Conservation (phyloP, 2,329 filamentous ascomycete genomes). For the Cladosporium sp. region DNA sequence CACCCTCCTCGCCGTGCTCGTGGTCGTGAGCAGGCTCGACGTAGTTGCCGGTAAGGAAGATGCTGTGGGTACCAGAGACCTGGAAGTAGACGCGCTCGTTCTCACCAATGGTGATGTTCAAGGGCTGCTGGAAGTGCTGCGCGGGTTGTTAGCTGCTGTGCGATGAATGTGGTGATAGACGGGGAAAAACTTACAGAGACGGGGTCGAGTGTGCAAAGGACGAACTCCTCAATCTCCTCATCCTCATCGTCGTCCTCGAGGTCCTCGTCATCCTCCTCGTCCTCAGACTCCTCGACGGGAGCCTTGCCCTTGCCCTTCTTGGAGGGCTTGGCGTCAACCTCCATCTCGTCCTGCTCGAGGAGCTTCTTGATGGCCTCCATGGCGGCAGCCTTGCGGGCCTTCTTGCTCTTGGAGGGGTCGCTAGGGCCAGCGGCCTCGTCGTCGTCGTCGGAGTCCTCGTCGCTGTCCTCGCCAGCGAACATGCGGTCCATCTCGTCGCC, state of each 20-base stretch:
- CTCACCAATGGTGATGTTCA: constrained; percentile 89
- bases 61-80: constrained; percentile 82
- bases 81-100: constrained; percentile 90
- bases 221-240: constrained; percentile 78
- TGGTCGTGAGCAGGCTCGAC: constrained; percentile 68
- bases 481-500: constrained; percentile 53
- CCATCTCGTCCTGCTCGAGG: constrained; percentile 67
- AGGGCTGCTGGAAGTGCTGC: constrained; percentile 90
- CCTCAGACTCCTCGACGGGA: constrained; percentile 50
- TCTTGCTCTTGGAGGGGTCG: constrained; percentile 86
- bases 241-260: constrained; percentile 61
- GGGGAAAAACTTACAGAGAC: constrained; percentile 66
- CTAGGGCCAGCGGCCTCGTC: constrained; percentile 85
- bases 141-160: constrained; percentile 32
- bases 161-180: not conserved
- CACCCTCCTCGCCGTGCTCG: constrained; percentile 60
- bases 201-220: constrained; percentile 93
- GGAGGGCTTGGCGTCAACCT: constrained; percentile 67
- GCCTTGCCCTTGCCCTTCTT: constrained; percentile 65
- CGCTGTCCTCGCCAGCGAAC: constrained; percentile 62
- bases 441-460: constrained; percentile 57
- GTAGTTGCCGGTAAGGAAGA: constrained; percentile 96
- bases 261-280: constrained; percentile 50
- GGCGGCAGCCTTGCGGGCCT: constrained; percentile 75
- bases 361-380: constrained; percentile 75